Percentiles rank a stretch among this genome's conserved stretches.
These are phyloP conservation scores for Dimargaris cristalligena DNA, from an alignment of 192 early-diverging fungal species.

Conservation along the genomic window DNA sequence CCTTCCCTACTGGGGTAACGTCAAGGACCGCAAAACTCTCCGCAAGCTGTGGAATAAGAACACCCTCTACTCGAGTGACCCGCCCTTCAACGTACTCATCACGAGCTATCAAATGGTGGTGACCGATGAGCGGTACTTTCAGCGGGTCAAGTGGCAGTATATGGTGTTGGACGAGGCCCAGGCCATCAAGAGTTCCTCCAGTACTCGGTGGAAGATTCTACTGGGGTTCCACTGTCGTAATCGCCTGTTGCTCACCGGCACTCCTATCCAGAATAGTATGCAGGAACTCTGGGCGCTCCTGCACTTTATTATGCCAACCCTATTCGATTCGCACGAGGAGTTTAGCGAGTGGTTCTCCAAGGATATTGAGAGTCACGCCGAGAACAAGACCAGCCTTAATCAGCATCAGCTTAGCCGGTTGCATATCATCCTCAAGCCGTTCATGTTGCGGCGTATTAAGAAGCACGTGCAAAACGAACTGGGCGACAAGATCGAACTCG, in stretches of 20 bases:
- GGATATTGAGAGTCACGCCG: slow-evolving; percentile 79
- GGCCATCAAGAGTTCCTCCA: slow-evolving; percentile 79
- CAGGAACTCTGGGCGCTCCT: slow-evolving; percentile 86
- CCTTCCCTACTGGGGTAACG: slow-evolving; percentile 78
- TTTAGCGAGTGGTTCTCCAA: slow-evolving; percentile 91
- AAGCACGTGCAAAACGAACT: slow-evolving; percentile 79
- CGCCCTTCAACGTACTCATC: slow-evolving; percentile 76
- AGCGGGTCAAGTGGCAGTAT: slow-evolving; percentile 83
- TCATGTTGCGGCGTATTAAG: slow-evolving; percentile 84
- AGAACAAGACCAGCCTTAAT: slow-evolving; percentile 63
- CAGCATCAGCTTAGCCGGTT: slow-evolving; percentile 68
- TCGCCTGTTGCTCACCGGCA: slow-evolving; percentile 73
- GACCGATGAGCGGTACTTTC: slow-evolving; percentile 64
- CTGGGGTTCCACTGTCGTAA: slow-evolving; percentile 74
- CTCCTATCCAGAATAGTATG: slow-evolving; percentile 89
- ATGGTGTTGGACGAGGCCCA: slow-evolving; percentile 93
- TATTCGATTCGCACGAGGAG: slow-evolving; percentile 85
- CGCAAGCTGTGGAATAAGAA: slow-evolving; percentile 63
- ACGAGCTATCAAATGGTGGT: slow-evolving; percentile 79
- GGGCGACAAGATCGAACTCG: slow-evolving; percentile 78
- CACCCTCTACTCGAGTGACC: slow-evolving; percentile 50
- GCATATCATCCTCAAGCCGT: slow-evolving; percentile 88
- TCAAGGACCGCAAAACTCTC: slow-evolving; percentile 62
- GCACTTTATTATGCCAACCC: slow-evolving; percentile 89
- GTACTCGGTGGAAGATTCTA: slow-evolving; percentile 73